These are phyloP conservation scores for Chaetomiaceae sp. DNA, from an alignment of 2,329 filamentous ascomycete species.

Conservation along the genomic window DNA sequence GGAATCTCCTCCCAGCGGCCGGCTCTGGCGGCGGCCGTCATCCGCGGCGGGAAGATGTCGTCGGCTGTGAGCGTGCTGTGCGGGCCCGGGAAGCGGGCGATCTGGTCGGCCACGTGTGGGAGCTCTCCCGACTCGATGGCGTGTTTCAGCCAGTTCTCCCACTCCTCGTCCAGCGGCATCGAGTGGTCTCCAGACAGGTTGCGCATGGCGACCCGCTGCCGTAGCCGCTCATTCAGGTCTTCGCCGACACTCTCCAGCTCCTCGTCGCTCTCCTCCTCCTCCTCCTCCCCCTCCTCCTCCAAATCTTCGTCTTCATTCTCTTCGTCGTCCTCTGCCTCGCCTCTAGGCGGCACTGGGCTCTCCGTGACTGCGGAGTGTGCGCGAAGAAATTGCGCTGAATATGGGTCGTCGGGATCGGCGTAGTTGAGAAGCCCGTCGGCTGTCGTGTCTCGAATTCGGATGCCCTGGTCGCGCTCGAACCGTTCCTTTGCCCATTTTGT, in stretches of 20 bases:
- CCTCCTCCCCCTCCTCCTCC: conserved; percentile 11
- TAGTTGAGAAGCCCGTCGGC: conserved; percentile 61
- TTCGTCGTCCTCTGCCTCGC: conserved; percentile 1
- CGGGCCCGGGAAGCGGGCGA: conserved; percentile 31
- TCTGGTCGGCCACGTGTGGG: conserved; percentile 40
- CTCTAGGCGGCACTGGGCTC: background rate
- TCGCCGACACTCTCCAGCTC: conserved; percentile 54
- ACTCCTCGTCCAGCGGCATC: conserved; percentile 61
- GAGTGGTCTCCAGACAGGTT: conserved; percentile 51
- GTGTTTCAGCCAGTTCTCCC: conserved; percentile 70
- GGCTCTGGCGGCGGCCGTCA: conserved; percentile 49
- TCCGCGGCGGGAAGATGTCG: conserved; percentile 42
- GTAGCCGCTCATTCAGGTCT: conserved; percentile 57
- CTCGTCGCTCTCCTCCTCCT: conserved; percentile 48
- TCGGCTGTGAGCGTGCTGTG: conserved; percentile 29
- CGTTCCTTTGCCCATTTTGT: conserved; percentile 77
- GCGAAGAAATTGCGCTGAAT: conserved; percentile 14
- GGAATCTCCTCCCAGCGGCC: conserved; percentile 55
- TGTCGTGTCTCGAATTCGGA: conserved; percentile 64
- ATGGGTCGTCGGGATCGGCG: conserved; percentile 42
- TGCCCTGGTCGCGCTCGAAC: conserved; percentile 68
- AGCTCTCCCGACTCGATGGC: conserved; percentile 58
- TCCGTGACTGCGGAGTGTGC: conserved; percentile 5
- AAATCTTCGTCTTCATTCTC: conserved; percentile 15
- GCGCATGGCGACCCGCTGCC: conserved; percentile 56